Base-by-base conservation (phyloP, 768 basidiomycete species). In the Termitomyces bulborhizus region DNA sequence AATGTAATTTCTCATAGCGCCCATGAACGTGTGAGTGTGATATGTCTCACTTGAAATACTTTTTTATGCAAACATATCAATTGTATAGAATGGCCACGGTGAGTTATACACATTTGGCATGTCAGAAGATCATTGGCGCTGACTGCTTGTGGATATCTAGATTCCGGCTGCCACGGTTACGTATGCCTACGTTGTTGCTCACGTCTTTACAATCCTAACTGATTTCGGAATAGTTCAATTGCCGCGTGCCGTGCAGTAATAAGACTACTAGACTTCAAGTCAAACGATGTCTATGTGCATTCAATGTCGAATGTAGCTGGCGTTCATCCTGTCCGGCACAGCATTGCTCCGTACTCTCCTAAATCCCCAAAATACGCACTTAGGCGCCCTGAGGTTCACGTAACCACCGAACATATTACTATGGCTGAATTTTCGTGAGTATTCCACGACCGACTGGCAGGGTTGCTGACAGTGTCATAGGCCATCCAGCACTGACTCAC, bases 181-280 rank as follows among this genome's bases (percentile, higher is more conserved):
- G 85, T 86, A 69, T 16, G 43, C 42, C 32, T 21, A 56, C 11
- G 21, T 51, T 47, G 51, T 21, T 51, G 27, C 56, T 51, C 34
- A 56, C 46, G 36, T 56, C 53, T 26, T 55, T 29, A 18, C 26
- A 50, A 29, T 52, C 31, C 21, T 31, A 8, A 52, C 3, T 52
- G 16, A 49, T 37, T 27, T 29, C 49, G 36, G 46, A 32, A 42
- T n/a, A 81, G 79, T 26, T 75, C 81, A 7, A 83, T 85, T 51
- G 83, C 85, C 21, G 82, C 86, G 29, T 84, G 84, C 65, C 79
- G 86, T 43, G 79, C 83, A 29, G 86, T 88, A 44, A 84, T 86
- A 65, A 76, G 84, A 56, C 72, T 88, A 24, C 76, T 81, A 37
- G 82, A 84, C 51, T 84, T 81, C 60, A 77, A 71, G 59, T 63